Base-by-base conservation (phyloP, 2,329 filamentous ascomycete genomes). In the Fonsecaea nubica region DNA sequence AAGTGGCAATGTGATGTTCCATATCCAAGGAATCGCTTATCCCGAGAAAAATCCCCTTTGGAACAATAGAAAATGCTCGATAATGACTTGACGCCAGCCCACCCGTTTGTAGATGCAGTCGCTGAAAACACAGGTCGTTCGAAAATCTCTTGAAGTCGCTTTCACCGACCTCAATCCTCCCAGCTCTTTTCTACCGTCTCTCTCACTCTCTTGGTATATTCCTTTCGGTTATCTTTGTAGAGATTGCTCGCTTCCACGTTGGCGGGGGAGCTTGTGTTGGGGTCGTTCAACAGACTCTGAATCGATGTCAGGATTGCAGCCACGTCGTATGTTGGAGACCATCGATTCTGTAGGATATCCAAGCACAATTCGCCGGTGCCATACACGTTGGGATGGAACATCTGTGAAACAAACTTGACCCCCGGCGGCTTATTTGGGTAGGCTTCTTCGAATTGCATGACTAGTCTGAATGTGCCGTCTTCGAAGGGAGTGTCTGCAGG, bases 111-210 rank as follows among this genome's bases (percentile, higher is more conserved):
- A 12, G 50, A 61, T 63, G 62, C 62, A 63, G 57, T 58, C 62
- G 62, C 62, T 63, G 40, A 53, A 62, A 42, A 13, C n/a, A 25
- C 5, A n/a, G 18, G 36, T 8, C 50, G 30, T 33, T 48, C 42
- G 42, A 2, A 48, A 21, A 3, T 48, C 42, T 48, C 6, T 48
- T 21, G 7, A 21, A 21, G 10, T 48, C 12, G 35, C 30, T 48
- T 18, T 36, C 52, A 48, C 13, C 13, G 30, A 2, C 42, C 10
- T 70, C 61, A 96, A 75, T 97, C 94, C 71, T 98, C 95, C 95
- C 95, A 99, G 82, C 94, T 98, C 87, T 97, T 98, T 84, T 99
- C 95, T 15, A 99, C 95, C 0, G 94, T 97, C 83, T 98, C 95
- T 56, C 93, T 86, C 52, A 99, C 95, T 18, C 93, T 86, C 83